Evolutionary conservation across 345 rosid species (phyloP), one percentile per base, ranked within the genome.

Genomic region (Bruguiera sexangula): DNA sequence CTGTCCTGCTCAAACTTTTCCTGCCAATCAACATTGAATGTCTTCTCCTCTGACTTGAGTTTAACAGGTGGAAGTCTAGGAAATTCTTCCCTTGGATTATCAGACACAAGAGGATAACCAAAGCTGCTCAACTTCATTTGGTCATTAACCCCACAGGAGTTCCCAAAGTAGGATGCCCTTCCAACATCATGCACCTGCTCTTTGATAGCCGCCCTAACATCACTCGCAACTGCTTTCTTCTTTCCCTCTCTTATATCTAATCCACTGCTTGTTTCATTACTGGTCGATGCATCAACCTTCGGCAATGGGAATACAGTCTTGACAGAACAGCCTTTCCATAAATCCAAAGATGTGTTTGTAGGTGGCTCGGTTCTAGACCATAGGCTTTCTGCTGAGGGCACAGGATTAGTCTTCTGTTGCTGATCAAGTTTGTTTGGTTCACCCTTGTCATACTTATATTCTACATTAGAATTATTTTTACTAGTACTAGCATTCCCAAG

Each of bases 11-110:
- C 98, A 80, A 83, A 86, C 56, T 89, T 92, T 76, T 90, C 99
- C 81, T 89, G 95, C 90, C 98, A 96, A 77, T 81, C 86, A 69
- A 85, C 72, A 73, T 74, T 80, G 65, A 85, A 67, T n/a, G 88
- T 73, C 67, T 88, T 92, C 72, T 96, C 97, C 75, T 88, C 99
- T 8, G 96, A 92, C 79, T 92, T 96, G 60, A 96, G 92, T 79
- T 85, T 96, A 73, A 96, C 99, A 3, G 98, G 99, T 67, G 99
- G 94, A 76, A 96, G 85, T 83, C 96, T 84, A 57, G 99, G 99
- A 48, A 82, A 83, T 76, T 92, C 98, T 80, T 96, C 97, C 82
- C 83, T 92, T 34, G 86, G 71, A 69, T 81, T 78, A 78, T 84
- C 94, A 77, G 83, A 74, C 59, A 77, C 72, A 79, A 80, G 83